phyloP scores from a whole-genome alignment of 2,329 filamentous ascomycete genomes.

The Fusarium newnesense region DNA sequence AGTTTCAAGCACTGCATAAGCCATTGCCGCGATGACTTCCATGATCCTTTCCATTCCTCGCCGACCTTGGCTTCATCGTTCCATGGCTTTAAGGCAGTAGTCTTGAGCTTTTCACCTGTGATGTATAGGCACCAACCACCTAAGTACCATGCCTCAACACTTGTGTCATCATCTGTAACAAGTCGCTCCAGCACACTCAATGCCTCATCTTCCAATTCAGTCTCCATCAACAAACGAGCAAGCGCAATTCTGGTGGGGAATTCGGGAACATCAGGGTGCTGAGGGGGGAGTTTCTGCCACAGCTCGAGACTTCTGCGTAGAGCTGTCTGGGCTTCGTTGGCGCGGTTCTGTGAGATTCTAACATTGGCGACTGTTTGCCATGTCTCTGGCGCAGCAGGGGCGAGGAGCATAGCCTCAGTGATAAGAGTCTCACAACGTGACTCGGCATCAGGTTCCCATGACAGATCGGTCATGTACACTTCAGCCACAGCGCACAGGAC shows the following conservation, averaged over 20 bases:
- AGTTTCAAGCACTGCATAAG: slow-evolving; percentile 82
- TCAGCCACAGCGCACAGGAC: slow-evolving; percentile 95
- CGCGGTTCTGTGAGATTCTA: slow-evolving; percentile 84
- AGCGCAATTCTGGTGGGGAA: slow-evolving; percentile 89
- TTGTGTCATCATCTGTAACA: slow-evolving; percentile 88
- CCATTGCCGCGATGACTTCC: slow-evolving; percentile 84
- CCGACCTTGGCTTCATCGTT: slow-evolving; percentile 47
- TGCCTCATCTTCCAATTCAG: slow-evolving; percentile 85
- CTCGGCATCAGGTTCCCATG: slow-evolving; percentile 92
- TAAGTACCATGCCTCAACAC: slow-evolving; percentile 96
- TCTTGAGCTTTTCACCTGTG: slow-evolving; percentile 72
- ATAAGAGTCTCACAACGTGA: slow-evolving; percentile 86
- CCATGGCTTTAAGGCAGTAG: slow-evolving; percentile 49
- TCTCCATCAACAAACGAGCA: slow-evolving; percentile 87
- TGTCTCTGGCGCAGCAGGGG: slow-evolving; percentile 85
- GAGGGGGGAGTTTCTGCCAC: slow-evolving; percentile 83
- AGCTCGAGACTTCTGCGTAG: slow-evolving; percentile 81
- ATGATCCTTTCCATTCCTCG: slow-evolving; percentile 68
- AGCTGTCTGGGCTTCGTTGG: slow-evolving; percentile 83
- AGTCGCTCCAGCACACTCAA: slow-evolving; percentile 86
- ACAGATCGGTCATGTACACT: slow-evolving; percentile 99
- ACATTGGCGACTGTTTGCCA: slow-evolving; percentile 96
- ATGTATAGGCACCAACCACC: slow-evolving; percentile 94
- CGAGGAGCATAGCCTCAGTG: slow-evolving; percentile 88
- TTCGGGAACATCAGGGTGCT: slow-evolving; percentile 79